Evolutionary conservation across 2,329 filamentous ascomycete genomes (phyloP).

Genomic region (Rhinocladiella similis): DNA sequence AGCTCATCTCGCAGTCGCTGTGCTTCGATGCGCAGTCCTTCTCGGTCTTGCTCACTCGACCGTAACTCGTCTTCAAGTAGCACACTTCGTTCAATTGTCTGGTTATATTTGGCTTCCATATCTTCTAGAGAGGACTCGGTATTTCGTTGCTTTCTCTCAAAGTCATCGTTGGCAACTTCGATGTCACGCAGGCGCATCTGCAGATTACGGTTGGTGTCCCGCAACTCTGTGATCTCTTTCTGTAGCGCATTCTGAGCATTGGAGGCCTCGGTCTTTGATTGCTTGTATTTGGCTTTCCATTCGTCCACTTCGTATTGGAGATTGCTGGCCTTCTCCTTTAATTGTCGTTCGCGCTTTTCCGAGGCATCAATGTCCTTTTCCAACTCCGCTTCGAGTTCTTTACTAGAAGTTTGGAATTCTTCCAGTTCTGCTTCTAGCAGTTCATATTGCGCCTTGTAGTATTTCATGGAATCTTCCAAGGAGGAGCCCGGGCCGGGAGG

Average conservation of each 20-base stretch:
- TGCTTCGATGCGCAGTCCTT: conserved; percentile 81
- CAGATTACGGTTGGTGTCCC: conserved; percentile 78
- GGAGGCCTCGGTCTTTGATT: conserved; percentile 86
- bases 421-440: conserved; percentile 85
- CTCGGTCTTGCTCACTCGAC: conserved; percentile 86
- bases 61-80: conserved; percentile 95
- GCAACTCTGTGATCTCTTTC: conserved; percentile 91
- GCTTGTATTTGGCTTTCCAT: conserved; percentile 98
- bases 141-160: conserved; percentile 92
- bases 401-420: conserved; percentile 91
- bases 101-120: conserved; percentile 94
- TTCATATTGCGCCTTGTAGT: conserved; percentile 97
- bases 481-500: conserved; percentile 41
- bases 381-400: conserved; percentile 88
- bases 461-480: conserved; percentile 74
- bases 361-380: conserved; percentile 95
- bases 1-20: conserved; percentile 89
- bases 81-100: conserved; percentile 86
- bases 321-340: conserved; percentile 84
- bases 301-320: conserved; percentile 90
- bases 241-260: conserved; percentile 81
- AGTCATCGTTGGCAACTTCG: conserved; percentile 97
- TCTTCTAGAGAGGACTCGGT: conserved; percentile 95
- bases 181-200: conserved; percentile 87
- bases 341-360: conserved; percentile 83